Base-by-base conservation (phyloP, 2,329 filamentous ascomycete genomes). In the Nemania sp. region DNA sequence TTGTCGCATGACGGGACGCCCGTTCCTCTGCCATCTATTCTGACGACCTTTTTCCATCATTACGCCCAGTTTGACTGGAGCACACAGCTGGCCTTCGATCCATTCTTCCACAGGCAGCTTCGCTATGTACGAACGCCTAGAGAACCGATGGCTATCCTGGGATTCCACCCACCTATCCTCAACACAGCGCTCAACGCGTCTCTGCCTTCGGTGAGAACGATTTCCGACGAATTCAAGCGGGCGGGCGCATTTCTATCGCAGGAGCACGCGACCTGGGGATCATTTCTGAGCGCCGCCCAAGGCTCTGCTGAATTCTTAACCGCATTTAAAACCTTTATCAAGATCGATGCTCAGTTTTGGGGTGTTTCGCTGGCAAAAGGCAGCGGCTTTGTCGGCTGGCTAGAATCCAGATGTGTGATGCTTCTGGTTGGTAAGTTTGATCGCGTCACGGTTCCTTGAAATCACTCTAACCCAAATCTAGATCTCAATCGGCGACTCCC, bases 331-430 rank as follows among this genome's bases (percentile, higher is more conserved):
- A 82, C 75, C 54, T 90, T 86, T 67, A 73, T 87, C 58, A 84
- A 83, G 67, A 80, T 90, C 53, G 83, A 87, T 58, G 78, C 85
- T 1, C 84, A 87, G 48, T 90, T 87, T 72, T 90, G 87, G 87
- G 86, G 86, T 1, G 74, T 81, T 6, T 85, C 84, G 2, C 73
- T 80, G 1, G 74, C 79, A 1, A 84, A 81, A 55, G 83, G 85
- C 1, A 82, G 80, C 18, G 75, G 78, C 12, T 80, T 88, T 49
- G 75, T 89, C 0, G 84, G 84, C 11, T 89, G 87, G 87, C 72
- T 90, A 2, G 87, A 89, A 67, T 87, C 84, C 7, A 79, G 83
- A 56, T 86, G 82, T 56, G 78, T 85, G 1, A 75, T 78, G 59
- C 74, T 90, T 35, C 78, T 89, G 18, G 81, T 85, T 62, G 83